phyloP scores from a whole-genome alignment of 352 stramenopile species.

The Paralagenidium karlingii region DNA sequence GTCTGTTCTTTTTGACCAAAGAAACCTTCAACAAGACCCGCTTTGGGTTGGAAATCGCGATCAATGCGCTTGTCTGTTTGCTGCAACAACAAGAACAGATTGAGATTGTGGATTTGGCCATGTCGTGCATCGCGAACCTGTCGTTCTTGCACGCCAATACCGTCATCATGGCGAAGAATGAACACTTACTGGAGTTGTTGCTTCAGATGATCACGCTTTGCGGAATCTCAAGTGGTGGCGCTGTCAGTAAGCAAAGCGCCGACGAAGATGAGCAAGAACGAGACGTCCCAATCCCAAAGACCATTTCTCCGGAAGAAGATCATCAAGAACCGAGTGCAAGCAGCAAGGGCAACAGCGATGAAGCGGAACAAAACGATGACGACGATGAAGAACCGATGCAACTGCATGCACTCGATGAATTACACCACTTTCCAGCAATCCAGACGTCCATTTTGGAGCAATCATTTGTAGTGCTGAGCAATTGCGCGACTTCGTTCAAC shows the following conservation, averaged over 20 bases:
- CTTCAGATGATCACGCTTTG: too few relatives aligned
- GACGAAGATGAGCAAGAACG: conserved; percentile 4
- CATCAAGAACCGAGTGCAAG: conserved; percentile 1
- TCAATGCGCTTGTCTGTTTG: conserved; percentile 31
- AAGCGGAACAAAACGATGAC: too few relatives aligned
- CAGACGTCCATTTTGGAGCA: conserved; percentile 55
- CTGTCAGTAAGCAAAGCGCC: too few relatives aligned
- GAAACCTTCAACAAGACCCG: conserved; percentile 72
- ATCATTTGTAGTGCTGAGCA: conserved; percentile 47
- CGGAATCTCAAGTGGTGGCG: too few relatives aligned
- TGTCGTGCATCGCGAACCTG: conserved; percentile 50
- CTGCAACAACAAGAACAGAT: conserved; percentile 44
- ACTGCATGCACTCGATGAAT: too few relatives aligned
- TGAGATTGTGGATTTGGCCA: conserved; percentile 44
- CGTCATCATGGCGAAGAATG: conserved; percentile 20
- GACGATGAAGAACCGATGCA: too few relatives aligned
- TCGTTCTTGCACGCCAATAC: conserved; percentile 40
- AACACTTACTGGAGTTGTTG: conserved; percentile 19
- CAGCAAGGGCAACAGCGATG: conserved; percentile 8
- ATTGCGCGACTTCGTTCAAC: too few relatives aligned
- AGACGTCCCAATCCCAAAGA: neutral
- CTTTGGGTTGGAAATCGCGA: conserved; percentile 42
- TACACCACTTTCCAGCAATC: conserved; percentile 44
- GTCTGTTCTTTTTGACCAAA: conserved; percentile 46
- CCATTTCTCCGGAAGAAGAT: conserved; percentile 1